phyloP scores from a whole-genome alignment of 169 alveolate species.

The Perkinsus chesapeaki region DNA sequence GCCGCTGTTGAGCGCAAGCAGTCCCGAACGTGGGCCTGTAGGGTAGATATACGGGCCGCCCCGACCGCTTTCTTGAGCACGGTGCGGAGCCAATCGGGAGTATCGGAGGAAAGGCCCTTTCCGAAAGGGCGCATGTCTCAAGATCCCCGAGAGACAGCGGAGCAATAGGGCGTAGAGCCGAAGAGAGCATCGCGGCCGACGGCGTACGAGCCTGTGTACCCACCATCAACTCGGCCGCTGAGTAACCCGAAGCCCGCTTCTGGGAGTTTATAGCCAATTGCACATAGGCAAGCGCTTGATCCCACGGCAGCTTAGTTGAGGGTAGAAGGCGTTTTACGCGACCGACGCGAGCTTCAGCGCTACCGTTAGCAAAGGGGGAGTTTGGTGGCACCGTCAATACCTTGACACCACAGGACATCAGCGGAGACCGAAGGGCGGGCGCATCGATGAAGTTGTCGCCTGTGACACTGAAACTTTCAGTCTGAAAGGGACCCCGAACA shows the following conservation, averaged over 20 bases:
- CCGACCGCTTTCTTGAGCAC: neutral
- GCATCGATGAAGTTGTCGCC: neutral
- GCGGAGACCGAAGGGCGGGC: neutral
- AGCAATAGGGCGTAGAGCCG: neutral
- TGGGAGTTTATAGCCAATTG: neutral
- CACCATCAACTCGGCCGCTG: neutral
- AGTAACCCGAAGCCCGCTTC: neutral
- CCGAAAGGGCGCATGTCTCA: neutral
- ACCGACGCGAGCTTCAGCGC: neutral
- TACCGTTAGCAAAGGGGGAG: neutral
- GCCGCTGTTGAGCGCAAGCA: neutral
- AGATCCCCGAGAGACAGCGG: neutral
- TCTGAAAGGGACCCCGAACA: neutral
- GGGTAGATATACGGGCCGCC: neutral
- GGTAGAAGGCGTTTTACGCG: neutral
- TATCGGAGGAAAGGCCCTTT: neutral
- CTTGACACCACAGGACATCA: neutral
- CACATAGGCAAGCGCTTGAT: neutral
- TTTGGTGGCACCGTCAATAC: neutral
- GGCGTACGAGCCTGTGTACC: neutral
- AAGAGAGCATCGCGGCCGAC: neutral
- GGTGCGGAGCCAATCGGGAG: neutral
- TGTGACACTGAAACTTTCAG: neutral
- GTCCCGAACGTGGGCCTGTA: neutral
- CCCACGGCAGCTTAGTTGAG: neutral